phyloP scores from a whole-genome alignment of 441 rosid genomes.

The Syzygium malaccense region DNA sequence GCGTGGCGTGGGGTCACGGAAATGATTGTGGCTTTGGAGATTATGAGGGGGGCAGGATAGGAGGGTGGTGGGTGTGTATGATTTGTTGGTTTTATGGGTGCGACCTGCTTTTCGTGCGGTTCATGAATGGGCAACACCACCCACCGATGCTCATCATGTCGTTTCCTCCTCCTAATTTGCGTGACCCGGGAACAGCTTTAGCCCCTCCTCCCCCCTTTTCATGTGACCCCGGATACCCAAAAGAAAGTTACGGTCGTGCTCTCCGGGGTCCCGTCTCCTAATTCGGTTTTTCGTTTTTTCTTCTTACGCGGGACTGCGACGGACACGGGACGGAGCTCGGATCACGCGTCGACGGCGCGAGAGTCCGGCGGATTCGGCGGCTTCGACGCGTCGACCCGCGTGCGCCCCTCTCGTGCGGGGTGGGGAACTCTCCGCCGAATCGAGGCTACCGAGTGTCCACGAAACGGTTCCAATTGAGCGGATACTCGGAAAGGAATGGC shows the following conservation, averaged over 20 bases:
- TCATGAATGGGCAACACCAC: not conserved
- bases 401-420: not conserved
- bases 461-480: too few relatives aligned
- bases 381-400: not conserved
- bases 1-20: not conserved
- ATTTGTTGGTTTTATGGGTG: not conserved
- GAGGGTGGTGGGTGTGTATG: not conserved
- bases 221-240: not conserved
- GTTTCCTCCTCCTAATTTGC: not conserved
- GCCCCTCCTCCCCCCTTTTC: not conserved
- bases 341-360: not conserved
- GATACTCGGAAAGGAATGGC: not conserved
- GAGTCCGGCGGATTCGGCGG: not conserved
- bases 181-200: not conserved
- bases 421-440: not conserved
- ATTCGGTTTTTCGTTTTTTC: not conserved
- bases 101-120: not conserved
- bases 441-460: not conserved
- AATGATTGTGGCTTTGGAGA: not conserved
- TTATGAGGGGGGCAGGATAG: not conserved
- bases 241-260: not conserved
- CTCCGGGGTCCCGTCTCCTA: too few relatives aligned
- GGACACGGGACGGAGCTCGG: not conserved
- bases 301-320: not conserved
- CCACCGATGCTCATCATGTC: constrained; percentile 6